Evolutionary conservation across 805 yeast genomes (phyloP).

Genomic region (Candida ortonii): DNA sequence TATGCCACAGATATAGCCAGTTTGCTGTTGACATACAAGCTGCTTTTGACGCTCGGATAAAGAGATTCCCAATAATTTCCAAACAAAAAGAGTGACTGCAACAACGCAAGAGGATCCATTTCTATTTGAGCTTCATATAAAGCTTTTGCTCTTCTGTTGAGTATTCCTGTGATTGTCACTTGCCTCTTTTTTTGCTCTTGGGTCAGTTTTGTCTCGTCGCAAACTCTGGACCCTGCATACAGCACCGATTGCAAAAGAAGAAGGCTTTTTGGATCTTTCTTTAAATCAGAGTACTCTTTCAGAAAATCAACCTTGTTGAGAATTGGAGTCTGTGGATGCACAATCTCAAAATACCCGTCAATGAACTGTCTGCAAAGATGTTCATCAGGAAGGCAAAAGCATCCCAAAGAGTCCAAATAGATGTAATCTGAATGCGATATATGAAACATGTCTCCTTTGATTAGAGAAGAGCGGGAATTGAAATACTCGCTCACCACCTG

Average conservation of each 20-base stretch:
- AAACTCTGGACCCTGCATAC: slow-evolving; percentile 64
- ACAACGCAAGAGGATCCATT: slow-evolving; percentile 55
- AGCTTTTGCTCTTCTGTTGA: slow-evolving; percentile 72
- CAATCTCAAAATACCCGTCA: slow-evolving; percentile 56
- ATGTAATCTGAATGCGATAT: slow-evolving; percentile 20
- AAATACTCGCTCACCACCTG: slow-evolving; percentile 29
- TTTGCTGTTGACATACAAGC: slow-evolving; percentile 62
- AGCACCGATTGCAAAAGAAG: slow-evolving; percentile 63
- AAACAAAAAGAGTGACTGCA: slow-evolving; percentile 60
- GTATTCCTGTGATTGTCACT: slow-evolving; percentile 40
- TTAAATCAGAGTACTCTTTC: slow-evolving; percentile 51
- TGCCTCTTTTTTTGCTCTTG: slow-evolving; percentile 43
- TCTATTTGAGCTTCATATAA: slow-evolving; percentile 69
- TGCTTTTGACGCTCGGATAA: slow-evolving; percentile 62
- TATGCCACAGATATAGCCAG: slow-evolving; percentile 70
- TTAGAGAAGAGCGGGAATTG: slow-evolving; percentile 4
- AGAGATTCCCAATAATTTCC: slow-evolving; percentile 76
- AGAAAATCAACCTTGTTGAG: slow-evolving; percentile 61
- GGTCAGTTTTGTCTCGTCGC: slow-evolving; percentile 48
- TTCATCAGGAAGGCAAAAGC: slow-evolving; percentile 63
- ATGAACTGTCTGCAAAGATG: slow-evolving; percentile 60
- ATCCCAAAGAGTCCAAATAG: slow-evolving; percentile 42
- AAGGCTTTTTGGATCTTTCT: slow-evolving; percentile 59
- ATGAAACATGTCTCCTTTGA: slow-evolving; percentile 7
- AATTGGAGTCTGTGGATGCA: slow-evolving; percentile 70